A percentile compares a stretch with the other conserved stretches of the same genome.
Conservation (phyloP, 2,329 filamentous ascomycete species). For the Calonectria hawksworthii region DNA sequence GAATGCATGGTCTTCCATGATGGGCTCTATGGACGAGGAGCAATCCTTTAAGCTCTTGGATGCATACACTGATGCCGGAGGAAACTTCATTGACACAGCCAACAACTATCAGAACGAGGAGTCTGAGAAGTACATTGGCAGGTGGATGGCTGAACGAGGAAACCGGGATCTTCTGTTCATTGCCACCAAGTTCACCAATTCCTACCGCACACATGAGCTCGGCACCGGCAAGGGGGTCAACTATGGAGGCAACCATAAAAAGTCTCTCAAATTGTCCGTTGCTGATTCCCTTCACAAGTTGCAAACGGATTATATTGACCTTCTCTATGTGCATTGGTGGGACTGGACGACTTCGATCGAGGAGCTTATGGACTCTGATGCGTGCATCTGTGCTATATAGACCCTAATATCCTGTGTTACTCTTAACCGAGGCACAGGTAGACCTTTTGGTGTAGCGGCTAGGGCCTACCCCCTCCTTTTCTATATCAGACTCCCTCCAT, state of each 20-base stretch:
- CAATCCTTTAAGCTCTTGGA: slow-evolving; percentile 70
- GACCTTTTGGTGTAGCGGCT: no score
- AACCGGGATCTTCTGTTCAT: slow-evolving; percentile 68
- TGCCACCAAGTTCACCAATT: slow-evolving; percentile 68
- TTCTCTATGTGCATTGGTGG: slow-evolving; percentile 48
- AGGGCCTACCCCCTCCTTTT: no score
- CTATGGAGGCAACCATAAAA: slow-evolving; percentile 55
- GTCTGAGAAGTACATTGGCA: slow-evolving; percentile 70
- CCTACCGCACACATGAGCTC: not conserved
- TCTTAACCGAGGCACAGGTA: no score
- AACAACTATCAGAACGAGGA: slow-evolving; percentile 71
- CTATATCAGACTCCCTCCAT: no score
- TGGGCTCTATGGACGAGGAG: slow-evolving; percentile 62
- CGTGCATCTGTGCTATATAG: no score
- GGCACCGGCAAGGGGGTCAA: slow-evolving; percentile 44
- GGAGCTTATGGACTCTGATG: slow-evolving; percentile 46
- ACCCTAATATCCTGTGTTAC: no score
- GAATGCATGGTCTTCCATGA: not conserved
- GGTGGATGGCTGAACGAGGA: slow-evolving; percentile 64
- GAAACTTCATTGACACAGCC: slow-evolving; percentile 78
- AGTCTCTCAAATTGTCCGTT: slow-evolving; percentile 54
- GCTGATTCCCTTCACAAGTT: slow-evolving; percentile 57
- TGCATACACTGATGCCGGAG: slow-evolving; percentile 68
- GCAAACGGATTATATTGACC: slow-evolving; percentile 51
- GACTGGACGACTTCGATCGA: slow-evolving; percentile 40